A percentile compares a stretch with the other conserved stretches of the same genome.
Conservation (phyloP, 2,329 filamentous ascomycete genomes). For the Atkinsonella texensis region DNA sequence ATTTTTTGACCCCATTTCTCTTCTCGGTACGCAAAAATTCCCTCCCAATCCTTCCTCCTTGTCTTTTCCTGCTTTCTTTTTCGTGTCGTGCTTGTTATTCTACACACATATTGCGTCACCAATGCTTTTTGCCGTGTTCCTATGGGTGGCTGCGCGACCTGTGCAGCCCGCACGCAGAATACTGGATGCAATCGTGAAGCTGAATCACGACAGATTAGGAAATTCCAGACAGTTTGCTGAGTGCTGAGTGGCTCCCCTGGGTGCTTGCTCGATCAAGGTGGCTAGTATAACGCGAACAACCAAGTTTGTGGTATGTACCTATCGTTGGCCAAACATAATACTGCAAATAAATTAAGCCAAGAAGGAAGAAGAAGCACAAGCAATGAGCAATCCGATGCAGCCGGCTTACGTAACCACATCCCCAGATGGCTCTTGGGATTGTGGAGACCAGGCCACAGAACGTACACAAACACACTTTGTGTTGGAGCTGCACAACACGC, state of each 20-base stretch:
- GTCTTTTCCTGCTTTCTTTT: background rate
- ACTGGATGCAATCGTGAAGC: background rate
- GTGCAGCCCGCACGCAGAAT: background rate
- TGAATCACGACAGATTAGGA: background rate
- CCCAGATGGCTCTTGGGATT: background rate
- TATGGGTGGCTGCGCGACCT: background rate
- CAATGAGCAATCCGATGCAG: no score
- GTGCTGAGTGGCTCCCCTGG: background rate
- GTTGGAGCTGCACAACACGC: slow-evolving; percentile 1
- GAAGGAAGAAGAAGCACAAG: no score
- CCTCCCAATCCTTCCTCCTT: background rate
- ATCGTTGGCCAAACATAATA: no score
- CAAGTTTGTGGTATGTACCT: no score
- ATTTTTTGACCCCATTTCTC: background rate
- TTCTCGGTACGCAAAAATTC: background rate
- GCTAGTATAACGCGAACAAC: background rate
- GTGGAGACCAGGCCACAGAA: background rate
- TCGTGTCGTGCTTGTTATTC: background rate
- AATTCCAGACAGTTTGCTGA: background rate
- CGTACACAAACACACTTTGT: background rate
- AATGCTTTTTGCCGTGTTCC: background rate
- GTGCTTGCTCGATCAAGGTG: background rate
- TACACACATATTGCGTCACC: background rate
- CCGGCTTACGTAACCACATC: background rate
- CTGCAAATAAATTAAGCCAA: no score